Base-by-base conservation (phyloP, 2,329 filamentous ascomycete species). In the Paradendryphiella salina region DNA sequence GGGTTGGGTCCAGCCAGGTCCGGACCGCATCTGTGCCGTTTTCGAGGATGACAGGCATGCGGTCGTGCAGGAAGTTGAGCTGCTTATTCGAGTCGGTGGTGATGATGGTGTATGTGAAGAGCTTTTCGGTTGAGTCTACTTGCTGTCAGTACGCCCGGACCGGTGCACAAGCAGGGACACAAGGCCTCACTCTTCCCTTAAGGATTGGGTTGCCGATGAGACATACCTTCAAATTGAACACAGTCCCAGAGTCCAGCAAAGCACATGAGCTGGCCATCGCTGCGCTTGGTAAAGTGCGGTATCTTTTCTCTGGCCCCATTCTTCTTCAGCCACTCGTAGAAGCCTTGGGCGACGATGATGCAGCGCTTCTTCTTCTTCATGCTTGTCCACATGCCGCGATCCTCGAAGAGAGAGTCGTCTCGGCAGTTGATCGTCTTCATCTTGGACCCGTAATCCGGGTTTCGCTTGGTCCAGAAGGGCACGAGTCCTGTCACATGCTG, bases 391-490 rank as follows among this genome's bases (percentile, higher is more conserved):
- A 97, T 89, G 9, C 92, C 91, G 4, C 85, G 83, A 7, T 87
- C 81, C 8, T 86, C 82, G 5, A 83, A 79, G 15, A 97, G 77
- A 1, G 90, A 94, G 73, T 97, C 93, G 66, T 93, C 89, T 3
- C 93, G 86, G 71, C 93, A 97, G 74, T 99, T 97, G 73, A 97
- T 97, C 0, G 91, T 96, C 67, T 88, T 90, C 79, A 96, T 81
- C 72, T 90, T 80, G 1, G 85, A 85, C 20, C 82, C 80, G 65
- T 94, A 93, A 66, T 90, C 85, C 0, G 90, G 89, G 44, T 85
- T 85, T 10, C 87, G 82, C 75, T 93, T 96, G 3, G 89, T 95
- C 93, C 93, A 97, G 73, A 87, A 96, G 0, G 94, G 93, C 11
- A 97, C 80, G 5, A 99, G 80, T 0, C 93, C 76, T 77, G 34